phyloP scores from a whole-genome alignment of 164 flowering plant species.

The Kalanchoe fedtschenkoi region DNA sequence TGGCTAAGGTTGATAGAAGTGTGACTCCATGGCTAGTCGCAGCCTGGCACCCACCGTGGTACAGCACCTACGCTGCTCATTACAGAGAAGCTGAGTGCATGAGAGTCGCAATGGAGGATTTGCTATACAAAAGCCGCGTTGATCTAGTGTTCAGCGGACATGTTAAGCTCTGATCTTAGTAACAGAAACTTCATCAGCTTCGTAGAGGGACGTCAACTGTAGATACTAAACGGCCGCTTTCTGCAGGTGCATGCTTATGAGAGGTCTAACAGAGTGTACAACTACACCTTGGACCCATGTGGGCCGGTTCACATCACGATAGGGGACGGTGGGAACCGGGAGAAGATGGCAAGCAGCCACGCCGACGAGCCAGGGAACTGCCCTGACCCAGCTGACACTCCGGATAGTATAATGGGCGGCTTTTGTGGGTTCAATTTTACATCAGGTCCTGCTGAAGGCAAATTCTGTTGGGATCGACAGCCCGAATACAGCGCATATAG shows the following conservation, averaged over 20 bases:
- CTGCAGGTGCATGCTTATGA: slow-evolving; percentile 89
- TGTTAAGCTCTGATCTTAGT: slow-evolving; percentile 33
- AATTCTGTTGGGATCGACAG: slow-evolving; percentile 81
- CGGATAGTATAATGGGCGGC: slow-evolving; percentile 61
- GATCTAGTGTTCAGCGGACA: slow-evolving; percentile 85
- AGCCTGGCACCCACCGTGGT: slow-evolving; percentile 97
- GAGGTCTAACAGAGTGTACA: slow-evolving; percentile 74
- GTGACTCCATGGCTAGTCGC: slow-evolving; percentile 89
- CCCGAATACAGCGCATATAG: slow-evolving; percentile 96
- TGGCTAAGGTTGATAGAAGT: slow-evolving; percentile 33
- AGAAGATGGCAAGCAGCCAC: slow-evolving; percentile 58
- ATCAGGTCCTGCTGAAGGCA: slow-evolving; percentile 67
- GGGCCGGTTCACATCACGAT: slow-evolving; percentile 75
- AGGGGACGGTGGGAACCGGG: slow-evolving; percentile 94
- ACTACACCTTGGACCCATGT: slow-evolving; percentile 67
- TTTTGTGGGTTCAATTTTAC: slow-evolving; percentile 69
- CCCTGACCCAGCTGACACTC: slow-evolving; percentile 52
- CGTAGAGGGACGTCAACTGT: background rate
- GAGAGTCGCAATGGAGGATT: slow-evolving; percentile 82
- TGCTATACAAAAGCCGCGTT: slow-evolving; percentile 51
- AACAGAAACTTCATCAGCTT: background rate
- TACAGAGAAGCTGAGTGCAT: slow-evolving; percentile 96
- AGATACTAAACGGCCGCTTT: background rate
- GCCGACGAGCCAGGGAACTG: slow-evolving; percentile 96
- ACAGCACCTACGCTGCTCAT: slow-evolving; percentile 83